Evolutionary conservation across 1,284 basidiomycete genomes (phyloP).

Genomic region (Trametes versicolor): DNA sequence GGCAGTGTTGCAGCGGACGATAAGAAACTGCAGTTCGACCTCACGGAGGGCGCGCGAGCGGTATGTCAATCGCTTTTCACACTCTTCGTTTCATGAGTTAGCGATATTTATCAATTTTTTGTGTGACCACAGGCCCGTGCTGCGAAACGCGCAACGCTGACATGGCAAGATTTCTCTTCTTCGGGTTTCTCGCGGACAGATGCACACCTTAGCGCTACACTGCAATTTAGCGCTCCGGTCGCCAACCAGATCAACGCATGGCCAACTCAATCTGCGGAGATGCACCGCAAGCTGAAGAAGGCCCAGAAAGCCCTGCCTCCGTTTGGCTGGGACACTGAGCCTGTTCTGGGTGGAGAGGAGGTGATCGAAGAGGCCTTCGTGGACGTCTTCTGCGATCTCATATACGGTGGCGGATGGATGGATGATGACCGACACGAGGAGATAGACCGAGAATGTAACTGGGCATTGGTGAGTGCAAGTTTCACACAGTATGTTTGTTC

Average conservation of each 20-base stretch:
- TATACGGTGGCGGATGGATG: conserved; percentile 85
- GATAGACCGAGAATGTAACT: conserved; percentile 86
- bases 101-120: conserved; percentile 5
- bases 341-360: conserved; percentile 76
- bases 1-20: conserved; percentile 60
- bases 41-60: conserved; percentile 85
- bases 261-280: conserved; percentile 77
- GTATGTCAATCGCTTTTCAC: conserved; percentile 55
- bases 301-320: conserved; percentile 80
- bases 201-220: conserved; percentile 74
- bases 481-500: neutral
- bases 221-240: conserved; percentile 83
- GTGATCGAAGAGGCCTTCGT: conserved; percentile 88
- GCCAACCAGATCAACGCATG: conserved; percentile 71
- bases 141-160: conserved; percentile 80
- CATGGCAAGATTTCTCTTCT: conserved; percentile 87
- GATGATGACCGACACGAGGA: conserved; percentile 78
- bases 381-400: conserved; percentile 87
- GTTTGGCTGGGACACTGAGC: conserved; percentile 88
- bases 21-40: conserved; percentile 85
- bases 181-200: conserved; percentile 84
- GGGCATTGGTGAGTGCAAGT: conserved; percentile 79
- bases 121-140: conserved; percentile 61
- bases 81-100: neutral
- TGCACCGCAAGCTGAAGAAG: conserved; percentile 84